A percentile compares a stretch with the other conserved stretches of the same genome.
These are phyloP conservation scores for Nephelium lappaceum DNA, from an alignment of 345 rosid species.

Conservation along the genomic window DNA sequence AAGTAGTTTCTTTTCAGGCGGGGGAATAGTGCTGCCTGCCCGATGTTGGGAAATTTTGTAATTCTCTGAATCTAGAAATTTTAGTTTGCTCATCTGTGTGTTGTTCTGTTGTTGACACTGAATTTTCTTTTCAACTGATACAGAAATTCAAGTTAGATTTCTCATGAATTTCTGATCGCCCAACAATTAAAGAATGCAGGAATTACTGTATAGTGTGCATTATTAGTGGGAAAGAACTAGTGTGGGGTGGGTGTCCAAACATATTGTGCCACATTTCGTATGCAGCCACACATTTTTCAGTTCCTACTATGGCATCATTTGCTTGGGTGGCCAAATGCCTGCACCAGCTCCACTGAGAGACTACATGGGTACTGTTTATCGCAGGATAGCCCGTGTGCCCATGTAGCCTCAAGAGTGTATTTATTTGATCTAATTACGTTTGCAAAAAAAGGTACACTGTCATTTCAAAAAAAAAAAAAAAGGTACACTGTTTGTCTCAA, in stretches of 20 bases:
- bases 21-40: background rate
- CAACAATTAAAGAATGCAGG: background rate
- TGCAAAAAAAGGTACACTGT: too few relatives aligned
- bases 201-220: background rate
- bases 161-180: background rate
- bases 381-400: too few relatives aligned
- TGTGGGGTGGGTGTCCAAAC: background rate
- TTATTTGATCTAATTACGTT: too few relatives aligned
- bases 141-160: conserved; percentile 13
- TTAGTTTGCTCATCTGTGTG: conserved; percentile 17
- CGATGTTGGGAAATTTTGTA: conserved; percentile 33
- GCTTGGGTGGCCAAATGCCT: background rate
- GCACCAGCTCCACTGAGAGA: too few relatives aligned
- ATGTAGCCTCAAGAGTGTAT: too few relatives aligned
- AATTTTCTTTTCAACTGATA: conserved; percentile 15
- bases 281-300: too few relatives aligned
- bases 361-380: too few relatives aligned
- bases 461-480: too few relatives aligned
- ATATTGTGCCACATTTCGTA: background rate
- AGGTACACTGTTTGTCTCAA: too few relatives aligned
- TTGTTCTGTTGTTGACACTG: conserved; percentile 8
- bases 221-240: background rate
- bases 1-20: background rate
- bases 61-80: conserved; percentile 25
- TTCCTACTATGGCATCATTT: background rate